Evolutionary conservation across 1,139 yeast genomes (phyloP).

Genomic region (Nematodospora anomalae): DNA sequence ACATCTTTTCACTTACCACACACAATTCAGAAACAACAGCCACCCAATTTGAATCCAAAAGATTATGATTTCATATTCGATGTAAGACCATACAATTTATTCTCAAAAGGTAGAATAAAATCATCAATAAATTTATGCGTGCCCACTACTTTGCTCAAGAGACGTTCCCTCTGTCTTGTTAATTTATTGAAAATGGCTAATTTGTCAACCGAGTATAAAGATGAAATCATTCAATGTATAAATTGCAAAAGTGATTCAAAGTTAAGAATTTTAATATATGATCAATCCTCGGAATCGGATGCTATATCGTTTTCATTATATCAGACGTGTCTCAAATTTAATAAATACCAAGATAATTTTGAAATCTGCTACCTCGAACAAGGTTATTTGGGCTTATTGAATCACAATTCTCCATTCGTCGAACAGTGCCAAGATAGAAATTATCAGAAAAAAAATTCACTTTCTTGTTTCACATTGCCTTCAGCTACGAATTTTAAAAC

Average conservation of each 20-base stretch:
- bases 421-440: slow-evolving; percentile 4
- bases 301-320: slow-evolving; percentile 37
- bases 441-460: slow-evolving; percentile 11
- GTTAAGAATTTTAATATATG: slow-evolving; percentile 52
- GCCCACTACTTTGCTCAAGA: slow-evolving; percentile 42
- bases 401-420: slow-evolving; percentile 1
- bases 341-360: slow-evolving; percentile 26
- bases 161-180: slow-evolving; percentile 33
- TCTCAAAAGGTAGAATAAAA: slow-evolving; percentile 27
- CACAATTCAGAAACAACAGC: slow-evolving; percentile 6
- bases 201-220: slow-evolving; percentile 17
- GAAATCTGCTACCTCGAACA: slow-evolving; percentile 34
- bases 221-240: slow-evolving; percentile 3
- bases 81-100: slow-evolving; percentile 38
- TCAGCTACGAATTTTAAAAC: slow-evolving; percentile 33
- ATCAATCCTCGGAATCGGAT: slow-evolving; percentile 29
- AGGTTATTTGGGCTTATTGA: slow-evolving; percentile 28
- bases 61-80: slow-evolving; percentile 30
- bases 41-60: not conserved
- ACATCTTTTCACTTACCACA: slow-evolving; percentile 10
- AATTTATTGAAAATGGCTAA: slow-evolving; percentile 32
- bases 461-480: slow-evolving; percentile 40
- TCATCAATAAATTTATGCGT: slow-evolving; percentile 38
- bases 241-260: slow-evolving; percentile 12
- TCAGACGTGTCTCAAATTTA: slow-evolving; percentile 45